Base-by-base conservation (phyloP, 1,139 yeast genomes). In the Hyphopichia pseudoburtonii region DNA sequence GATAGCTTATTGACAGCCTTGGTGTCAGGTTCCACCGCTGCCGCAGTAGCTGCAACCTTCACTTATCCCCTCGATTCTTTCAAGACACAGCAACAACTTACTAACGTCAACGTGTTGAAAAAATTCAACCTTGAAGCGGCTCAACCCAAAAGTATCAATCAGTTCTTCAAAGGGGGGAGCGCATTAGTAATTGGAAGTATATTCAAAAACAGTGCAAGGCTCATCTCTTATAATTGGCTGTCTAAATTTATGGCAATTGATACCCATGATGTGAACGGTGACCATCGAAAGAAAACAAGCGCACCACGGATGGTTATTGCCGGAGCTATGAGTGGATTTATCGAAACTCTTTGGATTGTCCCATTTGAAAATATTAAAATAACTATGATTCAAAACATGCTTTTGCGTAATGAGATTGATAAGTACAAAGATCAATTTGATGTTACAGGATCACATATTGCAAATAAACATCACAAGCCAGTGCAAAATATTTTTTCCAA, bases 351-450 rank as follows among this genome's bases (percentile, higher is more conserved):
- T 30, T 77, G 89, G 70, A 78, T 92, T 22, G 86, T 92, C 18
- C 98, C 98, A 0, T 90, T 92, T 61, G 98, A 92, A 53, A 86
- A 82, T 54, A 73, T 89, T 48, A 89, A 90, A 56, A 83, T 87
- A 5, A 76, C 88, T 11, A 82, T 88, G 92, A 82, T 90, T 45
- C 96, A 90, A 52, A 78, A 82, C 50, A 69, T 63, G 60, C 47
- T 64, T 4, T 54, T 70, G 39, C 50, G 45, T 24, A 70, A 69
- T 38, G 78, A 71, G 43, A 44, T 62, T 21, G 37, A 44, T 2
- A 50, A 68, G 30, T 39, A 52, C 24, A 50, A 52, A 14, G 47
- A 49, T 5, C 46, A 45, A 4, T 42, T 50, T 15, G 68, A 66
- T 42, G 57, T 64, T 12, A 59, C 70, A 2, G 66, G 65, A 1